Evolutionary conservation across 2,329 filamentous ascomycete species (phyloP).

Genomic region (Rhinocladiella mackenziei): DNA sequence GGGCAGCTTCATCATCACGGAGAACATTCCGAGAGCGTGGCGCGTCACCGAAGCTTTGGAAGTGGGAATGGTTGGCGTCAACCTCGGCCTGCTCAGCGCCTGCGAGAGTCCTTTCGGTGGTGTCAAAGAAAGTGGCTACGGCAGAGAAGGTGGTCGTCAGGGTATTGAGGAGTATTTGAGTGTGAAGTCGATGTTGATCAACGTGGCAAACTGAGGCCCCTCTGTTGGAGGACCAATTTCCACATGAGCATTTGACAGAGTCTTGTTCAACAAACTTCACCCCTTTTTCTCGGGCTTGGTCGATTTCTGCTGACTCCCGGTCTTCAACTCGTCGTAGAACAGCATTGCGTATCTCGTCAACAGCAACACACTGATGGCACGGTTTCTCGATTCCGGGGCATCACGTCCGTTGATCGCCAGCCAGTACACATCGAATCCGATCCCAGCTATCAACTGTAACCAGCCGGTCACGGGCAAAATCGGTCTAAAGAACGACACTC

Average conservation of each 20-base stretch:
- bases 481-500: conserved; percentile 21
- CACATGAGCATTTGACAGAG: not conserved
- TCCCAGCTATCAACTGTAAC: conserved; percentile 26
- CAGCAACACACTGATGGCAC: conserved; percentile 11
- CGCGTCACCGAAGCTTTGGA: conserved; percentile 67
- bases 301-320: conserved; percentile 5
- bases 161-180: conserved; percentile 40
- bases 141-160: conserved; percentile 48
- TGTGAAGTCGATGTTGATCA: conserved; percentile 29
- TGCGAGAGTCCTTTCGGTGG: conserved; percentile 30
- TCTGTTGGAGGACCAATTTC: no score
- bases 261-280: conserved; percentile 1
- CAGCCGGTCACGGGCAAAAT: conserved; percentile 27
- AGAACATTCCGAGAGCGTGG: conserved; percentile 50
- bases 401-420: conserved; percentile 4
- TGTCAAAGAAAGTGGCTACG: conserved; percentile 44
- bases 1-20: conserved; percentile 56
- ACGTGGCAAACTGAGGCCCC: conserved; percentile 26
- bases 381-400: conserved; percentile 11
- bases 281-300: conserved; percentile 5
- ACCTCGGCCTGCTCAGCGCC: conserved; percentile 38
- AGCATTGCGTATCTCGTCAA: conserved; percentile 19
- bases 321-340: conserved; percentile 14
- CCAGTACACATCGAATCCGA: conserved; percentile 22
- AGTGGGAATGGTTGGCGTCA: conserved; percentile 76